These are phyloP conservation scores for Dovyalis caffra DNA, from an alignment of 345 rosid genomes.

Conservation along the genomic window DNA sequence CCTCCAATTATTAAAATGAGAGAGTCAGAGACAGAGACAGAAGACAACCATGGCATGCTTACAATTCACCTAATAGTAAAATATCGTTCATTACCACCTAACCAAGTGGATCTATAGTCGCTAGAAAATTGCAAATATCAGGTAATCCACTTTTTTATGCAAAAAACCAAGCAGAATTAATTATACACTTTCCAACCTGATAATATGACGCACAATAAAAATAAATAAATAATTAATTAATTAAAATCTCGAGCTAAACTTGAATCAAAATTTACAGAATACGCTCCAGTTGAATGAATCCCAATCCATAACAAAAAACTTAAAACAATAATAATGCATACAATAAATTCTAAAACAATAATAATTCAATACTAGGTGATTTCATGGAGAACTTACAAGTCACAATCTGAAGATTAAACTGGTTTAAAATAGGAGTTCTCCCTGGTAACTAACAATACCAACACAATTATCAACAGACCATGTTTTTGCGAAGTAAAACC, in stretches of 20 bases:
- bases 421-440: slow-evolving; percentile 12
- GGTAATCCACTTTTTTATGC: neutral
- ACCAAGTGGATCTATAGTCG: neutral
- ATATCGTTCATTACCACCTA: neutral
- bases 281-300: neutral
- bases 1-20: neutral
- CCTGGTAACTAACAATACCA: slow-evolving; percentile 8
- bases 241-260: neutral
- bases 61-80: neutral
- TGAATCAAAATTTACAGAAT: neutral
- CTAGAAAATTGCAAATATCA: neutral
- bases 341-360: neutral
- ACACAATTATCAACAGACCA: slow-evolving; percentile 11
- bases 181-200: neutral
- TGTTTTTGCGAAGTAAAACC: slow-evolving; percentile 7
- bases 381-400: slow-evolving; percentile 13
- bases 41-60: neutral
- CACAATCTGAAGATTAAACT: slow-evolving; percentile 3
- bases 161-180: neutral
- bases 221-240: too few species aligned
- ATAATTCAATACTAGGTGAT: slow-evolving; percentile 3
- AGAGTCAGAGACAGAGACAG: neutral
- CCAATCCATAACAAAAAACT: neutral
- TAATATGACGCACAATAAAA: neutral
- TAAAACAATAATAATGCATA: neutral